Evolutionary conservation across 176 grass and related monocot species (phyloP).

Genomic region (Oryza brachyantha): DNA sequence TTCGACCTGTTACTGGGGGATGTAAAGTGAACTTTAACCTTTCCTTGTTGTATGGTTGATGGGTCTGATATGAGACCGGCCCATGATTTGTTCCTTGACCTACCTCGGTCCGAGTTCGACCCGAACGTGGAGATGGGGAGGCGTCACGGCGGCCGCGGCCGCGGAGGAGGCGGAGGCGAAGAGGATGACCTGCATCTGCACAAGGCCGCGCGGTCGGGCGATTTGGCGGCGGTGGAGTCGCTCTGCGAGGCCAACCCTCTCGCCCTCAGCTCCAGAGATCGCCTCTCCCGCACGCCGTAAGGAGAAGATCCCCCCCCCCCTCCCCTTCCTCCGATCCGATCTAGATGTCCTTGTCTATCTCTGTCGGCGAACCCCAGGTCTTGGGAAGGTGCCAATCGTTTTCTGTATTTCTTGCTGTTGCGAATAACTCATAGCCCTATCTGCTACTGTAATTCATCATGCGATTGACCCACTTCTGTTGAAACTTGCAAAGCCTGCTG

Average conservation of each 20-base stretch:
- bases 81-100: too few relatives aligned
- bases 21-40: too few relatives aligned
- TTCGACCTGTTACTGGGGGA: too few relatives aligned
- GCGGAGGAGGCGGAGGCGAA: constrained; percentile 24
- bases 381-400: not conserved
- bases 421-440: not conserved
- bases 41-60: too few relatives aligned
- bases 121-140: constrained; percentile 44
- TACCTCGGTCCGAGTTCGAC: too few relatives aligned
- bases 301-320: not conserved
- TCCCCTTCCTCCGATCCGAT: not conserved
- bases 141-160: constrained; percentile 1
- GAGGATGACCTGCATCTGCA: constrained; percentile 38
- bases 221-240: constrained; percentile 31
- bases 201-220: constrained; percentile 42
- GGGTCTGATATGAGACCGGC: too few relatives aligned
- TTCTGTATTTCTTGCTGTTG: not conserved
- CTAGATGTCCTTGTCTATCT: too few relatives aligned
- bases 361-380: not conserved
- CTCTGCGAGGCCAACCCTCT: constrained; percentile 46
- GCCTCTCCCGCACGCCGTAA: constrained; percentile 51
- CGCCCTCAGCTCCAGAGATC: constrained; percentile 45
- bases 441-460: not conserved
- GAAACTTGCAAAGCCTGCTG: not conserved
- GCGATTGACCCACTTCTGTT: not conserved